A percentile compares a stretch with the other conserved stretches of the same genome.
phyloP scores from a whole-genome alignment of 2,329 filamentous ascomycete genomes.

The Golovinomyces cichoracearum region DNA sequence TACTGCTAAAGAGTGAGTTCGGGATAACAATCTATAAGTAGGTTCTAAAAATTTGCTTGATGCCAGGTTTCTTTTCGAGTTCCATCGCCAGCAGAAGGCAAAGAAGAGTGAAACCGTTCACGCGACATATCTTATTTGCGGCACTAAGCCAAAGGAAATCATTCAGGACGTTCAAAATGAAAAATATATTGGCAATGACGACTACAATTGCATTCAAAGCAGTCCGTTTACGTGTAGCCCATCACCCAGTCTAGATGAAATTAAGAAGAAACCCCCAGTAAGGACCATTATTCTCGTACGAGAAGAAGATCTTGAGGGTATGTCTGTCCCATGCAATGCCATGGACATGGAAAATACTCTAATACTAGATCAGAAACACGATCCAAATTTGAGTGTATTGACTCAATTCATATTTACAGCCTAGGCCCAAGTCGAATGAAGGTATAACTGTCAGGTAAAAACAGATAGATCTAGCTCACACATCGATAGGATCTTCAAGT shows the following conservation, averaged over 20 bases:
- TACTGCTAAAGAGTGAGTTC: slow-evolving; percentile 52
- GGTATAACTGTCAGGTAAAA: slow-evolving; percentile 18
- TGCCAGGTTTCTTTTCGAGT: slow-evolving; percentile 64
- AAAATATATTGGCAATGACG: slow-evolving; percentile 24
- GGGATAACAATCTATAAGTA: no score
- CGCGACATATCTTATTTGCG: slow-evolving; percentile 76
- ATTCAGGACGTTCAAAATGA: slow-evolving; percentile 16
- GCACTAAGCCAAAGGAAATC: slow-evolving; percentile 26
- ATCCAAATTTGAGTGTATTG: slow-evolving; percentile 42
- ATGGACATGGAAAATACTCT: neutral
- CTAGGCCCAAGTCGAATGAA: slow-evolving; percentile 44
- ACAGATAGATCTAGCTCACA: neutral
- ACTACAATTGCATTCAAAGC: slow-evolving; percentile 40
- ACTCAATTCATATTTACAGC: slow-evolving; percentile 70
- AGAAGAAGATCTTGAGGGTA: slow-evolving; percentile 42
- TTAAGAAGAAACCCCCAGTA: slow-evolving; percentile 25
- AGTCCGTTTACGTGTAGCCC: slow-evolving; percentile 43
- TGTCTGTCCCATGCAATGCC: neutral
- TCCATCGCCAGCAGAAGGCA: slow-evolving; percentile 50
- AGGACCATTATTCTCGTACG: slow-evolving; percentile 38
- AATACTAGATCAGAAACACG: slow-evolving; percentile 28
- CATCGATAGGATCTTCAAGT: slow-evolving; percentile 31
- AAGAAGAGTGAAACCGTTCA: slow-evolving; percentile 51
- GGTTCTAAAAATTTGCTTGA: no score
- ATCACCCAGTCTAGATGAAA: slow-evolving; percentile 26